phyloP scores from a whole-genome alignment of 495 filamentous ascomycete species.

The Daldinia decipiens region DNA sequence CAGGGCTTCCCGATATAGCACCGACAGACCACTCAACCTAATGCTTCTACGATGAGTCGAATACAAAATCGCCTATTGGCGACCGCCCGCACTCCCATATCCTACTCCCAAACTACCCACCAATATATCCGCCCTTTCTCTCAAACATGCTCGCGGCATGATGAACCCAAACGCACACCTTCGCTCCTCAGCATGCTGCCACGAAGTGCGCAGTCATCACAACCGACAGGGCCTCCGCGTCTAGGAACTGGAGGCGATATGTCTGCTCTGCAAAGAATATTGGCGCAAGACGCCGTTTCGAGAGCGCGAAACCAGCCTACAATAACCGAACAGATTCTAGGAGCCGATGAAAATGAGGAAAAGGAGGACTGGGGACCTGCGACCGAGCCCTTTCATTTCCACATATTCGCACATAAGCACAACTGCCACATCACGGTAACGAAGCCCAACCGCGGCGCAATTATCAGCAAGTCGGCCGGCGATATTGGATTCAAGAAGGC shows the following conservation, averaged over 20 bases:
- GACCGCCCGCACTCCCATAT: constrained; percentile 50
- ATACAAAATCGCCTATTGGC: constrained; percentile 58
- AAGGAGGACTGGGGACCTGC: constrained; percentile 42
- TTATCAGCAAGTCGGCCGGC: constrained; percentile 80
- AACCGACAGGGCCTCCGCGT: constrained; percentile 20
- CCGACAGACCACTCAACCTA: background rate
- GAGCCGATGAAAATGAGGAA: constrained; percentile 18
- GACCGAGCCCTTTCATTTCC: constrained; percentile 77
- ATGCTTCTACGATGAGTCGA: constrained; percentile 56
- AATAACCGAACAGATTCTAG: constrained; percentile 27
- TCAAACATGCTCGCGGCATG: constrained; percentile 42
- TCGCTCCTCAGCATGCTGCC: constrained; percentile 14
- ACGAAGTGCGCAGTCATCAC: background rate
- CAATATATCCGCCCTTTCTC: constrained; percentile 58
- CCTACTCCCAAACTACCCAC: constrained; percentile 37
- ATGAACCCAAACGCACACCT: background rate
- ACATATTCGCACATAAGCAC: constrained; percentile 87
- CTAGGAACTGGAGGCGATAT: background rate
- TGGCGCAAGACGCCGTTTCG: constrained; percentile 31
- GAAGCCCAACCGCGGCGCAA: constrained; percentile 76
- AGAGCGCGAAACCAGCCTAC: constrained; percentile 38
- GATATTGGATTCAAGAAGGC: constrained; percentile 88
- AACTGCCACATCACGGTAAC: constrained; percentile 93
- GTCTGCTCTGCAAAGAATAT: constrained; percentile 19
- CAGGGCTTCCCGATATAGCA: background rate